Percentiles rank a stretch among this genome's conserved stretches.
Evolutionary conservation across 2,329 filamentous ascomycete genomes (phyloP).

Genomic region (Fusarium sp.): DNA sequence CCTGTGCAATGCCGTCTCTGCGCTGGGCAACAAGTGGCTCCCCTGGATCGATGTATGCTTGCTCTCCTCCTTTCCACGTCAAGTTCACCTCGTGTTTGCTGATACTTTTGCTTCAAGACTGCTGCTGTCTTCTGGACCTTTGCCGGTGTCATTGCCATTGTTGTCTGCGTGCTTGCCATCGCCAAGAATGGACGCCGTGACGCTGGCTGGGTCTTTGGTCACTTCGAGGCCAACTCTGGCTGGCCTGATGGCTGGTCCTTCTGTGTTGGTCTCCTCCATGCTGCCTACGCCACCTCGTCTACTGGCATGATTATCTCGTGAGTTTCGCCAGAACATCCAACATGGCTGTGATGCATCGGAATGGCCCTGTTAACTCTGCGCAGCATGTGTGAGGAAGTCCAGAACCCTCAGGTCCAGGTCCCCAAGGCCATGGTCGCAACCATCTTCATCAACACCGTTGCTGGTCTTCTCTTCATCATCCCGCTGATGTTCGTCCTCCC

Average conservation of each 20-base stretch:
- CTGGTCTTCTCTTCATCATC: conserved; percentile 73
- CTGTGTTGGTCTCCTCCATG: conserved; percentile 75
- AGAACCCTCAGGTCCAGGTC: conserved; percentile 71
- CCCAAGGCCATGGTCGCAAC: conserved; percentile 77
- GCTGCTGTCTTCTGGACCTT: conserved; percentile 81
- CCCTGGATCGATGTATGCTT: conserved; percentile 72
- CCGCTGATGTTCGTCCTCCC: conserved; percentile 75
- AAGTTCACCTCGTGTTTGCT: conserved; percentile 7
- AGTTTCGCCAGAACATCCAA: conserved; percentile 46
- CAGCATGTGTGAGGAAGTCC: conserved; percentile 79
- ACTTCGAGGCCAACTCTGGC: conserved; percentile 73
- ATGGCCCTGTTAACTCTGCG: conserved; percentile 13
- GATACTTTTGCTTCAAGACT: conserved; percentile 56
- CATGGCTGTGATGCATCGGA: background rate
- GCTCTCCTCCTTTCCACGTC: background rate
- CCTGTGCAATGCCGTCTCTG: conserved; percentile 70
- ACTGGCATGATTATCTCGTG: conserved; percentile 83
- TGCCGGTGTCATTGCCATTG: conserved; percentile 71
- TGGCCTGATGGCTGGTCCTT: conserved; percentile 78
- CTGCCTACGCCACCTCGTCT: conserved; percentile 77
- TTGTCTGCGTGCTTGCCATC: conserved; percentile 69
- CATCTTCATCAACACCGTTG: conserved; percentile 71
- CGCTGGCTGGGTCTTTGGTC: conserved; percentile 70
- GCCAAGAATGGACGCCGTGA: conserved; percentile 73
- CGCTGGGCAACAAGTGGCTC: conserved; percentile 72